Evolutionary conservation across 257 asterid species (phyloP).

Genomic region (Nicotiana knightiana): DNA sequence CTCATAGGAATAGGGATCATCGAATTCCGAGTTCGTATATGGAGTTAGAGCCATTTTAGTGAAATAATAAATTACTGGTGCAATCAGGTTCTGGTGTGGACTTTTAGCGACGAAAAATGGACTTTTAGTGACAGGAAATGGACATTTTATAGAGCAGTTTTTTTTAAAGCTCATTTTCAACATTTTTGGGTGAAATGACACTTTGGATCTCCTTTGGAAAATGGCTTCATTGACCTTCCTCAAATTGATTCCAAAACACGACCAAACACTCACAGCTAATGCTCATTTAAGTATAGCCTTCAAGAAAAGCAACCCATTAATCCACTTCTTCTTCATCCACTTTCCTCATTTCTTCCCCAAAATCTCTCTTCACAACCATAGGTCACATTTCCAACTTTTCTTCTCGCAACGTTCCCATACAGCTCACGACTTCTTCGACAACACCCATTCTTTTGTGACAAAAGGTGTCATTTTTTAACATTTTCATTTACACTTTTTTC

Average conservation of each 20-base stretch:
- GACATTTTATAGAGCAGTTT: too few species aligned
- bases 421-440: background rate
- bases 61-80: too few species aligned
- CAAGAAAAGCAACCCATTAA: constrained; percentile 5
- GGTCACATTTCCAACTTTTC: background rate
- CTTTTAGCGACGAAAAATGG: too few species aligned
- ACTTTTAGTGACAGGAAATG: too few species aligned
- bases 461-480: constrained; percentile 13
- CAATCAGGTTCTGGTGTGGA: too few species aligned
- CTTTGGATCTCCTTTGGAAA: background rate
- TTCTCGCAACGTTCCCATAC: constrained; percentile 6
- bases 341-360: background rate
- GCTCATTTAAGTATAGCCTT: background rate
- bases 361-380: background rate
- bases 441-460: constrained; percentile 6
- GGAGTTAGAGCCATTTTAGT: too few species aligned
- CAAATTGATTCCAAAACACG: background rate
- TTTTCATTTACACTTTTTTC: constrained; percentile 23
- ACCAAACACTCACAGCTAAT: background rate
- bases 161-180: too few species aligned
- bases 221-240: background rate
- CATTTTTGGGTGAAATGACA: background rate
- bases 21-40: too few species aligned
- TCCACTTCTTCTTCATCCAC: background rate
- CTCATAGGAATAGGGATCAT: too few species aligned